These are phyloP conservation scores for Acacia melanoxylon DNA, from an alignment of 306 rosid genomes.

Conservation along the genomic window DNA sequence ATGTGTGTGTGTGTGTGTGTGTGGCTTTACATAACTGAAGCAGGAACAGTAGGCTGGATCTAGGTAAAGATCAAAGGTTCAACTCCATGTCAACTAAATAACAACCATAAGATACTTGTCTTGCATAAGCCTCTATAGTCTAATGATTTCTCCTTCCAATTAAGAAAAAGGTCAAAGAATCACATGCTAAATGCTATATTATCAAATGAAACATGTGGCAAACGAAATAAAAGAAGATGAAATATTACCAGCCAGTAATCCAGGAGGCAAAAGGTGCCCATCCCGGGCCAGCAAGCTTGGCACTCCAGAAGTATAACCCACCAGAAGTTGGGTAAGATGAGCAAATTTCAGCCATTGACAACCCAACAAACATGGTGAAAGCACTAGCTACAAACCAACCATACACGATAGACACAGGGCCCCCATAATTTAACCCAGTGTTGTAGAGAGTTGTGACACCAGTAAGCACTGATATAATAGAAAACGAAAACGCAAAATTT, in stretches of 20 bases:
- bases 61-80: neutral
- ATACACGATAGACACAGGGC: constrained; percentile 79
- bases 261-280: constrained; percentile 99
- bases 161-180: neutral
- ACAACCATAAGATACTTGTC: neutral
- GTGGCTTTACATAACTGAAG: neutral
- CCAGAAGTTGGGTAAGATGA: constrained; percentile 96
- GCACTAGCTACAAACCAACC: constrained; percentile 80
- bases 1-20: no score
- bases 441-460: constrained; percentile 91
- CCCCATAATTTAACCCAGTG: constrained; percentile 81
- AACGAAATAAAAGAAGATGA: neutral
- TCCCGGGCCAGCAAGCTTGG: constrained; percentile 87
- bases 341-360: constrained; percentile 95
- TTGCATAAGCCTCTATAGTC: neutral
- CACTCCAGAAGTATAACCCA: constrained; percentile 97
- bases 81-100: neutral
- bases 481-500: constrained; percentile 90
- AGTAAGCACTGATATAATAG: constrained; percentile 88
- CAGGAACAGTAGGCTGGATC: neutral
- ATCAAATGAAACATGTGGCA: neutral
- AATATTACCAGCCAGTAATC: constrained; percentile 90
- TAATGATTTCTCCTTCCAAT: neutral
- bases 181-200: neutral
- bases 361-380: constrained; percentile 87